Percentiles rank a stretch among this genome's conserved stretches.
Evolutionary conservation across 805 yeast genomes (phyloP).

Genomic region (Cyberlindnera mississippiensis): DNA sequence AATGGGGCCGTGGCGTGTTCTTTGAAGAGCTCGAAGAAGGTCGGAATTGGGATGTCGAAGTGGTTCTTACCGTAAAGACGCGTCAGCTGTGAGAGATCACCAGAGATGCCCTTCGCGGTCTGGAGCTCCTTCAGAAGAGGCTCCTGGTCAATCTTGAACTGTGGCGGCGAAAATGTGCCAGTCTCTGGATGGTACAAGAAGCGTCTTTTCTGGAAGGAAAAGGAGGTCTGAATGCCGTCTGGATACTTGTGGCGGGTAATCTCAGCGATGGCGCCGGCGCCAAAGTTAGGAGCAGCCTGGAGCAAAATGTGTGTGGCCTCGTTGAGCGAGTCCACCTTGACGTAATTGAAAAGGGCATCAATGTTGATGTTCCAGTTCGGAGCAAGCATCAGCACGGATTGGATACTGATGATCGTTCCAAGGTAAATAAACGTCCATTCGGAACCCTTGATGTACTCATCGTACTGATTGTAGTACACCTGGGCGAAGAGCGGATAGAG

Average conservation of each 20-base stretch:
- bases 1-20: slow-evolving; percentile 99
- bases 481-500: slow-evolving; percentile 72
- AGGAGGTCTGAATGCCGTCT: slow-evolving; percentile 62
- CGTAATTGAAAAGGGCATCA: slow-evolving; percentile 66
- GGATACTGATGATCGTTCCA: slow-evolving; percentile 67
- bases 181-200: slow-evolving; percentile 60
- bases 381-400: slow-evolving; percentile 74
- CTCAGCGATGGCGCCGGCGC: slow-evolving; percentile 73
- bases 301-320: slow-evolving; percentile 73
- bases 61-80: slow-evolving; percentile 79
- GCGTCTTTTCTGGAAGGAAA: slow-evolving; percentile 88
- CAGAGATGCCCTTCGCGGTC: slow-evolving; percentile 48
- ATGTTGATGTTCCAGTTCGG: slow-evolving; percentile 90
- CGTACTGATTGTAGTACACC: slow-evolving; percentile 66
- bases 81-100: slow-evolving; percentile 43
- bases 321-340: slow-evolving; percentile 43
- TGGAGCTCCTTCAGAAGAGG: slow-evolving; percentile 60
- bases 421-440: slow-evolving; percentile 96
- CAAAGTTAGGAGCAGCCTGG: slow-evolving; percentile 80
- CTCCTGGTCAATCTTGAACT: slow-evolving; percentile 54
- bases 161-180: slow-evolving; percentile 72
- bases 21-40: slow-evolving; percentile 83
- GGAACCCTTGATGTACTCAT: slow-evolving; percentile 74
- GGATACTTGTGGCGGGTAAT: slow-evolving; percentile 53
- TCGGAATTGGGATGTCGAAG: slow-evolving; percentile 94